Base-by-base conservation (phyloP, 257 asterid genomes). In the Mitragyna speciosa region DNA sequence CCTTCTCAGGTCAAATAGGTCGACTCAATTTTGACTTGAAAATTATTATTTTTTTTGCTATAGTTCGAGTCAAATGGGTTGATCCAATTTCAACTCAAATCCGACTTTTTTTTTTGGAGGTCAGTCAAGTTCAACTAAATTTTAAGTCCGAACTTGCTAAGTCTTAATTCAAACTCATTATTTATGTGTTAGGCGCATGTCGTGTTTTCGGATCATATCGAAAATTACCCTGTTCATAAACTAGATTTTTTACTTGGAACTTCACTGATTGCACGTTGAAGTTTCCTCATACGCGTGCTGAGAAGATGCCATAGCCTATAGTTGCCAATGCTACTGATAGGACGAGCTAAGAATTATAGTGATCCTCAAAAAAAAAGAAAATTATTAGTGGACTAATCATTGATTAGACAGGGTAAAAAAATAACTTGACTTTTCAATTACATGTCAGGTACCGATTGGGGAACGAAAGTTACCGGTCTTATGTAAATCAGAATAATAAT, bases 301-400 rank as follows among this genome's bases (percentile, higher is more conserved):
- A 31, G 6, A 31, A 51, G 30, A 52, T 31, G 77, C 67, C 77
- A 31, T 30, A 22, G 30, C 19, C 20, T 45, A 0, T n/a, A 71
- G 61, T 72, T 72, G 76, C n/a, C 63, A 72, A 28, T 22, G 79
- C 28, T 72, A 49, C 45, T 72, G 76, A 49, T 48, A 28, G 49
- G 76, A 49, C 33, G 20, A 39, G 47, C 24, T 49, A 33, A 67
- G n/a, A 61, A 33, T 15, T n/a, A n/a, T n/a, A n/a, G n/a, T n/a
- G n/a, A n/a, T n/a, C 6, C 47, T 12, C 19, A 33, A 28, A 48
- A 47, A n/a, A 30, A 30, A 12, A 67, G 36, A 14, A 20, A 36
- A n/a, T n/a, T 10, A 61, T 24, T 9, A n/a, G 31, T 24, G 67
- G 17, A 12, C 5, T 26, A 10, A 19, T 26, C 36, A 26, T 63